These are phyloP conservation scores for Exophiala alcalophila DNA, from an alignment of 2,329 filamentous ascomycete species.

Conservation along the genomic window DNA sequence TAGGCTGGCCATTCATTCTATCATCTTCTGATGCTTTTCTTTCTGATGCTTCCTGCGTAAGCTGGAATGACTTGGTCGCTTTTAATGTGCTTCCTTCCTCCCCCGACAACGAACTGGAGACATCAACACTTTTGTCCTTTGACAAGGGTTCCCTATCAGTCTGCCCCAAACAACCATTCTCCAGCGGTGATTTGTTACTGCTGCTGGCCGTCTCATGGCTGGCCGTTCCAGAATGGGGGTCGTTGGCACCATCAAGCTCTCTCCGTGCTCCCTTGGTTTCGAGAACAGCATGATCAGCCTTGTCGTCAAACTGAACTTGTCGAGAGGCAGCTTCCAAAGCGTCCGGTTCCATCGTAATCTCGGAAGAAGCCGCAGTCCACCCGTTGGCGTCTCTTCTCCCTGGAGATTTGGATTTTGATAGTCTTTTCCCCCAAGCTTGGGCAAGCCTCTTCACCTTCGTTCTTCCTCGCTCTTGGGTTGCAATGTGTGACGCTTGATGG, in stretches of 20 bases:
- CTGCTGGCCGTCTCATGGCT: neutral
- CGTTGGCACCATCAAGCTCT: neutral
- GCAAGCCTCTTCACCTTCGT: conserved; percentile 3
- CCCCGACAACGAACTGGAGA: too few species aligned
- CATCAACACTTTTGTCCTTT: neutral
- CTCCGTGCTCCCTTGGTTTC: too few species aligned
- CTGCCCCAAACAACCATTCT: conserved; percentile 2
- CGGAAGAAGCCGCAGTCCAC: neutral
- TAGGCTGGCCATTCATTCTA: too few species aligned
- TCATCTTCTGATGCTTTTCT: too few species aligned
- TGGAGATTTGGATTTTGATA: conserved; percentile 7
- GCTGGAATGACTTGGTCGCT: too few species aligned
- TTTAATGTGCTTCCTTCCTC: too few species aligned
- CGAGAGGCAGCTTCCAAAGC: conserved; percentile 6
- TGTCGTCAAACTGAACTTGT: conserved; percentile 5
- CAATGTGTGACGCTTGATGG: conserved; percentile 8
- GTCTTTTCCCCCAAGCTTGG: neutral
- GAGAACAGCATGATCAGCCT: too few species aligned
- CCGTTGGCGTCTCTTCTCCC: neutral
- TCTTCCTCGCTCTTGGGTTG: conserved; percentile 4
- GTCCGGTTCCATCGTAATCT: conserved; percentile 7
- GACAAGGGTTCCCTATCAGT: conserved; percentile 10
- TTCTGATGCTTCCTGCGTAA: too few species aligned
- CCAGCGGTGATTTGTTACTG: neutral
- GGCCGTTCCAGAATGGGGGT: too few species aligned